These are phyloP conservation scores for Thecaphora thlaspeos DNA, from an alignment of 1,284 basidiomycete genomes.

Conservation along the genomic window DNA sequence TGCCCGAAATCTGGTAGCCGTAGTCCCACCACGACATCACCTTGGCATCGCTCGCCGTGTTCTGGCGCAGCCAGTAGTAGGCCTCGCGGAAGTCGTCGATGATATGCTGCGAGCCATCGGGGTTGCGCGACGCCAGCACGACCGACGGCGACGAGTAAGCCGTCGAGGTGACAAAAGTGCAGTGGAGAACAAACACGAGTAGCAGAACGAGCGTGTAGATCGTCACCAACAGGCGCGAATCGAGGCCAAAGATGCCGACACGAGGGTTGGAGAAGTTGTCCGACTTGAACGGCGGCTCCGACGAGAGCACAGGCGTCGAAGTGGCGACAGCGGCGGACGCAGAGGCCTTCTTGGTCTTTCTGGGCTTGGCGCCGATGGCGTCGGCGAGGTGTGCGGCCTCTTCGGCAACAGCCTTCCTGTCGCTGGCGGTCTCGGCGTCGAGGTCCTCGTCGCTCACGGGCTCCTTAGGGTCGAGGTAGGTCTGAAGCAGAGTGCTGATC, in stretches of 20 bases:
- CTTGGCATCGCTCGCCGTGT: conserved; percentile 86
- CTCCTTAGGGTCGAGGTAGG: conserved; percentile 71
- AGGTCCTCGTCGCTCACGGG: conserved; percentile 62
- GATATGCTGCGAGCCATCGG: conserved; percentile 86
- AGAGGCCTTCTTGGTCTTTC: conserved; percentile 1
- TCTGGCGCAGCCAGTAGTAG: conserved; percentile 98
- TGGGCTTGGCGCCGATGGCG: conserved; percentile 1
- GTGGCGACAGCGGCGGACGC: background rate
- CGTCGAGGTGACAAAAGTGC: conserved; percentile 90
- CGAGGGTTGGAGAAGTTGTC: conserved; percentile 11
- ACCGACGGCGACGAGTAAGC: conserved; percentile 98
- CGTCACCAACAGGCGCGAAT: conserved; percentile 76
- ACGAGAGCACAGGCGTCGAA: background rate
- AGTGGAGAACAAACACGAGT: conserved; percentile 77
- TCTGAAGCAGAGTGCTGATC: conserved; percentile 81
- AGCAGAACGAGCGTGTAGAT: conserved; percentile 77
- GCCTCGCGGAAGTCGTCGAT: conserved; percentile 99
- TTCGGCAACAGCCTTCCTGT: conserved; percentile 29
- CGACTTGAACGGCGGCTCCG: background rate
- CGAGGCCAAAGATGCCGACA: conserved; percentile 80
- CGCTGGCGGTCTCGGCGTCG: conserved; percentile 52
- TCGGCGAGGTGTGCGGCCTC: background rate
- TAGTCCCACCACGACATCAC: conserved; percentile 99
- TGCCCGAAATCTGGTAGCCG: conserved; percentile 97
- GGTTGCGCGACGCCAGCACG: conserved; percentile 77